A percentile compares a stretch with the other conserved stretches of the same genome.
These are phyloP conservation scores for Cryptosporidium xiaoi DNA, from an alignment of 169 alveolate species.

Conservation along the genomic window DNA sequence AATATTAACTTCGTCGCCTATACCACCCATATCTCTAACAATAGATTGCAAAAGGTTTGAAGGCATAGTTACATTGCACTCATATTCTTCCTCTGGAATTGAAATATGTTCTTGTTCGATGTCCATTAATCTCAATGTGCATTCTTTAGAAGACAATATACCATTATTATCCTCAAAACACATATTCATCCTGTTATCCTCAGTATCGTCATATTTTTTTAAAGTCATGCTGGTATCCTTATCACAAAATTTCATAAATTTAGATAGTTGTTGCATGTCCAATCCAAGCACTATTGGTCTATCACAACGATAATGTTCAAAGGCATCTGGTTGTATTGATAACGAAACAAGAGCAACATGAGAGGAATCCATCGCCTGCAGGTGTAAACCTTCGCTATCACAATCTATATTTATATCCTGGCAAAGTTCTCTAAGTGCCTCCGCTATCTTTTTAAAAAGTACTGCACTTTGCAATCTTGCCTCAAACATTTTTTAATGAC, in stretches of 20 bases:
- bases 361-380: constrained; percentile 92
- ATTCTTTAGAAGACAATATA: constrained; percentile 82
- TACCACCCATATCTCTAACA: constrained; percentile 84
- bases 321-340: constrained; percentile 86
- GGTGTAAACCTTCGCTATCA: constrained; percentile 86
- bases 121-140: constrained; percentile 82
- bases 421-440: constrained; percentile 88
- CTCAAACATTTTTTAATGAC: constrained; percentile 85
- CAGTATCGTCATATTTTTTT: constrained; percentile 55
- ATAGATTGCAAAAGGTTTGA: constrained; percentile 85
- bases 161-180: constrained; percentile 83
- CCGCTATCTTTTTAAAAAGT: constrained; percentile 91
- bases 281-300: constrained; percentile 76
- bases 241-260: constrained; percentile 68
- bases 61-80: constrained; percentile 85
- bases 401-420: constrained; percentile 90
- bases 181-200: constrained; percentile 83
- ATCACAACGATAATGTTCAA: constrained; percentile 90
- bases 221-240: constrained; percentile 69
- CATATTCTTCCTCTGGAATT: constrained; percentile 85
- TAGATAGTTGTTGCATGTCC: constrained; percentile 71
- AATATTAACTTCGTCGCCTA: constrained; percentile 86
- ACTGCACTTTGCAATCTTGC: constrained; percentile 92
- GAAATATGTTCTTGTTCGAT: constrained; percentile 86
- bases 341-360: constrained; percentile 89